Evolutionary conservation across 805 yeast species (phyloP).

Genomic region (Sungouiella thailandica): DNA sequence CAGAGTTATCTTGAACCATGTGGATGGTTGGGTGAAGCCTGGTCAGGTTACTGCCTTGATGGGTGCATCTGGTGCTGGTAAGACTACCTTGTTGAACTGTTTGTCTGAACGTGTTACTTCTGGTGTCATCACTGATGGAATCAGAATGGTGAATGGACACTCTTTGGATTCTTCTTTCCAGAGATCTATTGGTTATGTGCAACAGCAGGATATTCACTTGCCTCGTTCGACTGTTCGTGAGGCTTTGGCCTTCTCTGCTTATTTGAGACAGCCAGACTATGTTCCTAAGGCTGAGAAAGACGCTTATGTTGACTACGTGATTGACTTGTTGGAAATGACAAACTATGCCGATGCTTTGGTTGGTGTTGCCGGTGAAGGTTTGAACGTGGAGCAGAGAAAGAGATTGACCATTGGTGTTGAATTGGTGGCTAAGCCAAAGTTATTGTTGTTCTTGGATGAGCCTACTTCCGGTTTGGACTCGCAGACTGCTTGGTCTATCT

Average conservation of each 20-base stretch:
- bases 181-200: constrained; percentile 31
- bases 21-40: constrained; percentile 25
- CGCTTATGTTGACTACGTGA: constrained; percentile 22
- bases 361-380: constrained; percentile 60
- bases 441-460: constrained; percentile 37
- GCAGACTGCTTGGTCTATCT: constrained; percentile 40
- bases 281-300: constrained; percentile 19
- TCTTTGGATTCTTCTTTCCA: constrained; percentile 23
- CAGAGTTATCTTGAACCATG: constrained; percentile 1
- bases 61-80: constrained; percentile 49
- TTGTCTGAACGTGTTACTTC: constrained; percentile 23
- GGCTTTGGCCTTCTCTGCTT: constrained; percentile 23
- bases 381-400: constrained; percentile 66
- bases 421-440: constrained; percentile 36
- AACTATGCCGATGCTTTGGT: constrained; percentile 40
- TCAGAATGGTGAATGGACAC: constrained; percentile 33
- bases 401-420: constrained; percentile 41
- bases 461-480: constrained; percentile 43
- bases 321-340: constrained; percentile 22
- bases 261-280: constrained; percentile 22
- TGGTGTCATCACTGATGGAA: constrained; percentile 23
- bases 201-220: constrained; percentile 31
- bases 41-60: constrained; percentile 71
- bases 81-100: constrained; percentile 40
- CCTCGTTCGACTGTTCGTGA: constrained; percentile 28